Conservation (phyloP, 208 protist species). For the Acanthamoeba healyi region DNA sequence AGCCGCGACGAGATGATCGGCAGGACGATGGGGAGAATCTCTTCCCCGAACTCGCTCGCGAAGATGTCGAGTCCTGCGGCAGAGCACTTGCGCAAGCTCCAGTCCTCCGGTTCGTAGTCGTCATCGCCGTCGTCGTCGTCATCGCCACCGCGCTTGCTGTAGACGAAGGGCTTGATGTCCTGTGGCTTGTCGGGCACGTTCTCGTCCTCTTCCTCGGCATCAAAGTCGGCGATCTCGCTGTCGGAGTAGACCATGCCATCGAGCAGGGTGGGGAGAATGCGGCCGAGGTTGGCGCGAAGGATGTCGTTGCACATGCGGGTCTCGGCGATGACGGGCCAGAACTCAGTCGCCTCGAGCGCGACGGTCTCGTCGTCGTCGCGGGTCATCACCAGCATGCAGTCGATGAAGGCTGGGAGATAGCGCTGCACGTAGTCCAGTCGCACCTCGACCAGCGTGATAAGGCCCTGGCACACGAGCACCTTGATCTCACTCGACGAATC, state of each 20-base stretch:
- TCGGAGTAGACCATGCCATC: constrained; percentile 91
- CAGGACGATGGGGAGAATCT: constrained; percentile 86
- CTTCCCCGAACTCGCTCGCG: constrained; percentile 78
- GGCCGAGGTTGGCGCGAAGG: constrained; percentile 62
- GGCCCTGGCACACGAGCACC: constrained; percentile 81
- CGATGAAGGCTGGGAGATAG: constrained; percentile 82
- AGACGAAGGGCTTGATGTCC: constrained; percentile 88
- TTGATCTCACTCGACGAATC: constrained; percentile 79
- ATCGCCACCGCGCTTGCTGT: constrained; percentile 52
- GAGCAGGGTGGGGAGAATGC: constrained; percentile 89
- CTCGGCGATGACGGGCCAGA: constrained; percentile 87
- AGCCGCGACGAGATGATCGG: constrained; percentile 86
- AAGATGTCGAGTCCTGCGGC: constrained; percentile 89
- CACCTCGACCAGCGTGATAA: constrained; percentile 84
- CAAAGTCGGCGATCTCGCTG: constrained; percentile 85
- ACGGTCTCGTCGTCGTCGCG: constrained; percentile 80
- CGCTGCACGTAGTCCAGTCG: constrained; percentile 79
- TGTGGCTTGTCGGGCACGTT: constrained; percentile 83
- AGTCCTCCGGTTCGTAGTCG: constrained; percentile 84
- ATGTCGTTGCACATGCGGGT: constrained; percentile 72
- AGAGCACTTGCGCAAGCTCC: constrained; percentile 91
- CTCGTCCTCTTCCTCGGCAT: constrained; percentile 83
- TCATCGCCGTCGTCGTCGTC: constrained; percentile 86
- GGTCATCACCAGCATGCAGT: constrained; percentile 83
- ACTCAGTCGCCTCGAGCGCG: constrained; percentile 90